Base-by-base conservation (phyloP, 768 basidiomycete genomes). In the Xerocomellus intermedius region DNA sequence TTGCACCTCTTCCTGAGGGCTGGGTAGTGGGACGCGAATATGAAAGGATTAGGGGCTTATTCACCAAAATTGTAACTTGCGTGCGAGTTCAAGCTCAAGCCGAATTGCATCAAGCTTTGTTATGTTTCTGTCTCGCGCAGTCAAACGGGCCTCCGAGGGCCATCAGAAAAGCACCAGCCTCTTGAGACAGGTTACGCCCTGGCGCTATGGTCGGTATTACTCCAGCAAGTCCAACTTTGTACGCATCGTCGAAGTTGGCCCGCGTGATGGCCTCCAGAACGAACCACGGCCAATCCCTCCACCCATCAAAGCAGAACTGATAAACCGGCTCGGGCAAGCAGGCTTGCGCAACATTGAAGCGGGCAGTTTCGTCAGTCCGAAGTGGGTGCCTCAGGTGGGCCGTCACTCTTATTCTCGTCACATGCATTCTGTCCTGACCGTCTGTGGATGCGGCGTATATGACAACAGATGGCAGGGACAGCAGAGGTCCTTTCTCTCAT, bases 241-340 rank as follows among this genome's bases (percentile, higher is more conserved):
- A 8, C 70, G 64, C 48, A 88, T 97, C 42, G 88, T 98, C 42
- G 94, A 96, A 72, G 92, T 96, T 4, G 90, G 91, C 1, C 91
- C 94, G 1, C 78, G 94, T 28, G 94, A 98, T 71, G 94, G 94
- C 1, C 78, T 98, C 12, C 94, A 96, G 74, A 96, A 96, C 64
- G 90, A 97, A 64, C 84, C 86, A 59, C 77, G 80, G 0, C 74
- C 85, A 6, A 84, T 96, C 8, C 79, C 88, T 26, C 83, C 85
- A 2, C 80, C 82, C 28, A 73, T 87, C 56, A 95, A 95, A 69
- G 82, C 86, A 17, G 87, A 89, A 56, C 80, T 98, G 50, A 84
- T 98, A 52, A 81, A 90, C 58, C 75, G 86, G 14, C 82, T 98
- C 12, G 82, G 80, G 3, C 68, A 67, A 17, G 86, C 91, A 10